Evolutionary conservation across 2,329 filamentous ascomycete species (phyloP).

Genomic region (Chrysoporthe deuterocubensis): DNA sequence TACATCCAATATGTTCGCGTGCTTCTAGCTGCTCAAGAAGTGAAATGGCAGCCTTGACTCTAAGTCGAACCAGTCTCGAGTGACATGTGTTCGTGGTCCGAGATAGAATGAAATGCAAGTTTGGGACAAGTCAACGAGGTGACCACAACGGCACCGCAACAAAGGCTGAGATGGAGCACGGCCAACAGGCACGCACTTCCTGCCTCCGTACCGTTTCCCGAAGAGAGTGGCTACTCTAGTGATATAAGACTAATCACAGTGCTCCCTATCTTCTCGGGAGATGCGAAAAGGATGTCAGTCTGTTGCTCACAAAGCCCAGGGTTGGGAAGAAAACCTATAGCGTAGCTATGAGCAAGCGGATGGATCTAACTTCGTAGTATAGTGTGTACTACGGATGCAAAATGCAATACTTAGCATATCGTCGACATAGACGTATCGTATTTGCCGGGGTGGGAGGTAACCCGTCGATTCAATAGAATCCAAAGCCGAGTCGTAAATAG

Average conservation of each 20-base stretch:
- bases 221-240: not conserved
- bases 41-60: not conserved
- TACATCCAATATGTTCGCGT: too few species aligned
- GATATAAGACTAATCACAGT: not conserved
- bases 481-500: too few species aligned
- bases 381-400: not conserved
- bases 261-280: not conserved
- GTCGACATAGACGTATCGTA: too few species aligned
- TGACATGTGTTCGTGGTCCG: not conserved
- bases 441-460: too few species aligned
- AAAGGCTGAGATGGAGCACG: not conserved
- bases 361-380: not conserved
- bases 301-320: conserved; percentile 3
- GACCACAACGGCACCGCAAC: not conserved
- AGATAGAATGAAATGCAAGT: not conserved
- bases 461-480: too few species aligned
- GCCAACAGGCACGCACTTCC: not conserved
- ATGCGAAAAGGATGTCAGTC: not conserved
- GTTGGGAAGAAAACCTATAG: not conserved
- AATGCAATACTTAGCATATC: not conserved
- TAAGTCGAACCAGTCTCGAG: not conserved
- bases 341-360: not conserved
- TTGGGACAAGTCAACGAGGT: not conserved
- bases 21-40: too few species aligned
- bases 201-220: not conserved